These are phyloP conservation scores for Naganishia friedmannii DNA, from an alignment of 768 basidiomycete genomes.

Conservation along the genomic window DNA sequence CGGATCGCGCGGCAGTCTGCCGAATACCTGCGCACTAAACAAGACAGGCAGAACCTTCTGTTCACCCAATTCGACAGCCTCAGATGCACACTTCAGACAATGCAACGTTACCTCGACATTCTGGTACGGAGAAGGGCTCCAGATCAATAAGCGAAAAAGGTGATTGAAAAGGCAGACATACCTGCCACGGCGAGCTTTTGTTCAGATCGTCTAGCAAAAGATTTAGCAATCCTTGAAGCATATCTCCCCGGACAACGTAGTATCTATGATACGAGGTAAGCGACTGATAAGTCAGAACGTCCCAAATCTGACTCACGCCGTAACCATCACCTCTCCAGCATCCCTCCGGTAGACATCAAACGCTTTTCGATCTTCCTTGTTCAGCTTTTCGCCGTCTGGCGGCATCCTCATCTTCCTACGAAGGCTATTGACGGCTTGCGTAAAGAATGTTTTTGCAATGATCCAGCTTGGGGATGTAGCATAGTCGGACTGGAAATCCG, in stretches of 20 bases:
- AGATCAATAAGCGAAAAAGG: background rate
- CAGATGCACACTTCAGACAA: slow-evolving; percentile 80
- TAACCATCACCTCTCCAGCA: slow-evolving; percentile 51
- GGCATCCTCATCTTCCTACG: slow-evolving; percentile 76
- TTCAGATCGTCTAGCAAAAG: slow-evolving; percentile 62
- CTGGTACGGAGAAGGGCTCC: slow-evolving; percentile 53
- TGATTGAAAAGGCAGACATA: slow-evolving; percentile 42
- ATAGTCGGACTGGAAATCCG: slow-evolving; percentile 21
- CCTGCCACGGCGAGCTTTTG: slow-evolving; percentile 64
- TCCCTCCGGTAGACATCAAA: slow-evolving; percentile 50
- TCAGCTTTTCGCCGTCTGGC: slow-evolving; percentile 27
- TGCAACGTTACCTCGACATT: slow-evolving; percentile 82
- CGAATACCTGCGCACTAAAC: slow-evolving; percentile 71
- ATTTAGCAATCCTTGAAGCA: slow-evolving; percentile 69
- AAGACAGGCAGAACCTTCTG: slow-evolving; percentile 55
- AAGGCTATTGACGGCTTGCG: slow-evolving; percentile 69
- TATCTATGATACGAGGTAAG: slow-evolving; percentile 53
- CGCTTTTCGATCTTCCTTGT: slow-evolving; percentile 43
- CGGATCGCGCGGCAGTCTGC: slow-evolving; percentile 58
- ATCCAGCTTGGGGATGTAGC: slow-evolving; percentile 43
- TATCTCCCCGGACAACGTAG: slow-evolving; percentile 79
- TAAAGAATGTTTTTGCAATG: slow-evolving; percentile 70
- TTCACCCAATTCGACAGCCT: slow-evolving; percentile 68
- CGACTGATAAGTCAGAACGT: background rate
- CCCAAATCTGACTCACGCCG: slow-evolving; percentile 40